Percentiles rank a stretch among this genome's conserved stretches.
phyloP scores from a whole-genome alignment of 78 protist species.

The Dictyostelium purpureum region DNA sequence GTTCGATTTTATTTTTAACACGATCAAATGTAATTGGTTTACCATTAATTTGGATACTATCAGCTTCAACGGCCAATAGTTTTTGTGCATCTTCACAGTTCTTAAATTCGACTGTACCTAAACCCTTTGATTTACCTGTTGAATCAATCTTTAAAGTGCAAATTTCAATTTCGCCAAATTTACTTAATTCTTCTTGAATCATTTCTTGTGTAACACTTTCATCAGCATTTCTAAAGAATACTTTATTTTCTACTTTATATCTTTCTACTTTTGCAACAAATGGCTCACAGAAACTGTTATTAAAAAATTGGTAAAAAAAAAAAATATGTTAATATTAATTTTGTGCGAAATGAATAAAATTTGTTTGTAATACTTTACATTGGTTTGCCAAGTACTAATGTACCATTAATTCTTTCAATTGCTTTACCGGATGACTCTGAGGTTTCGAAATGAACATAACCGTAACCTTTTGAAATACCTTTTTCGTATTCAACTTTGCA shows the following conservation, averaged over 20 bases:
- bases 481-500: conserved; percentile 89
- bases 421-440: conserved; percentile 90
- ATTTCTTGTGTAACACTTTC: conserved; percentile 85
- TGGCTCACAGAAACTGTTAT: conserved; percentile 78
- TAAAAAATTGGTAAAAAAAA: not conserved
- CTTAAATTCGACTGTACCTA: conserved; percentile 95
- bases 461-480: conserved; percentile 93
- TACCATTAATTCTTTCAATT: conserved; percentile 93
- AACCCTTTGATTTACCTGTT: conserved; percentile 88
- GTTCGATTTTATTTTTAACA: conserved; percentile 61
- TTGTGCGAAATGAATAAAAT: not conserved
- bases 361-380: conserved; percentile 78
- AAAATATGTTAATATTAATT: not conserved
- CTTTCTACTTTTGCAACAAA: conserved; percentile 92
- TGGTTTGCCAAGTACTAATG: conserved; percentile 87
- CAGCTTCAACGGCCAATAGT: conserved; percentile 25
- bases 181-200: conserved; percentile 85
- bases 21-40: conserved; percentile 51
- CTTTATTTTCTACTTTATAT: conserved; percentile 84
- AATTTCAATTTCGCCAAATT: conserved; percentile 90
- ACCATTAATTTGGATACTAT: not conserved
- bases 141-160: conserved; percentile 81
- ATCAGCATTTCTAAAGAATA: conserved; percentile 97
- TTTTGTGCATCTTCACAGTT: conserved; percentile 87
- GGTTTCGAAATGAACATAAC: conserved; percentile 97